Conservation (phyloP, 2,329 filamentous ascomycete species). For the Ophiocordyceps unilateralis region DNA sequence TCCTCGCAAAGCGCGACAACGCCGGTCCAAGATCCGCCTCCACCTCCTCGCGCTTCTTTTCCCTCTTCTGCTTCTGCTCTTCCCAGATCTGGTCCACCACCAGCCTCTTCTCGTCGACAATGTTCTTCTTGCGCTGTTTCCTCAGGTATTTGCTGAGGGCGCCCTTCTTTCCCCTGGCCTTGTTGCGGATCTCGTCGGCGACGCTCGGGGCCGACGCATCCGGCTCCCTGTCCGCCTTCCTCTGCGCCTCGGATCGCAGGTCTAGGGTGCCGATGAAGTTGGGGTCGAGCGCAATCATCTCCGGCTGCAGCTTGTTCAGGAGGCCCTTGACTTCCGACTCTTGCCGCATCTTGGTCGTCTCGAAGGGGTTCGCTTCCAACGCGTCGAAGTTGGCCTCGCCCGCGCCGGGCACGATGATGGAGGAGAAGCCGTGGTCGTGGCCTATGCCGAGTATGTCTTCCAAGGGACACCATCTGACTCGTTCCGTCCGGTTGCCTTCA, state of each 20-base stretch:
- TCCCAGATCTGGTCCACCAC: slow-evolving; percentile 70
- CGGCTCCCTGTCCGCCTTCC: slow-evolving; percentile 59
- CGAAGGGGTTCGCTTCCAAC: slow-evolving; percentile 86
- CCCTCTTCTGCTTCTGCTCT: slow-evolving; percentile 48
- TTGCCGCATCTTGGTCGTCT: slow-evolving; percentile 80
- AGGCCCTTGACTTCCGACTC: slow-evolving; percentile 79
- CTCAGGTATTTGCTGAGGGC: slow-evolving; percentile 73
- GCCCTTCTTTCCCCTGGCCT: slow-evolving; percentile 77
- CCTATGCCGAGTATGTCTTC: slow-evolving; percentile 82
- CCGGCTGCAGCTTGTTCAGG: slow-evolving; percentile 86
- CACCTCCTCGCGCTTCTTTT: slow-evolving; percentile 43
- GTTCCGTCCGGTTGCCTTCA: slow-evolving; percentile 64
- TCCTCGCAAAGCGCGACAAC: slow-evolving; percentile 68
- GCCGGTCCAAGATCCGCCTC: slow-evolving; percentile 70
- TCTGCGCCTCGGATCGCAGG: slow-evolving; percentile 59
- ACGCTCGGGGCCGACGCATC: slow-evolving; percentile 47
- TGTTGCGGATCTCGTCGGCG: slow-evolving; percentile 51
- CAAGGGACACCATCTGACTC: slow-evolving; percentile 81
- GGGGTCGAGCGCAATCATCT: slow-evolving; percentile 92
- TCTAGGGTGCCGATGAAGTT: slow-evolving; percentile 84
- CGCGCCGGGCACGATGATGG: slow-evolving; percentile 80
- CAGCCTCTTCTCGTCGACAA: slow-evolving; percentile 89
- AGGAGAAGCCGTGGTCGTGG: slow-evolving; percentile 75
- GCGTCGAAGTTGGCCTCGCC: slow-evolving; percentile 95
- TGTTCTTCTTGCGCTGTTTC: slow-evolving; percentile 83